phyloP scores from a whole-genome alignment of 2,329 filamentous ascomycete species.

The Ceratocystis eucalypticola region DNA sequence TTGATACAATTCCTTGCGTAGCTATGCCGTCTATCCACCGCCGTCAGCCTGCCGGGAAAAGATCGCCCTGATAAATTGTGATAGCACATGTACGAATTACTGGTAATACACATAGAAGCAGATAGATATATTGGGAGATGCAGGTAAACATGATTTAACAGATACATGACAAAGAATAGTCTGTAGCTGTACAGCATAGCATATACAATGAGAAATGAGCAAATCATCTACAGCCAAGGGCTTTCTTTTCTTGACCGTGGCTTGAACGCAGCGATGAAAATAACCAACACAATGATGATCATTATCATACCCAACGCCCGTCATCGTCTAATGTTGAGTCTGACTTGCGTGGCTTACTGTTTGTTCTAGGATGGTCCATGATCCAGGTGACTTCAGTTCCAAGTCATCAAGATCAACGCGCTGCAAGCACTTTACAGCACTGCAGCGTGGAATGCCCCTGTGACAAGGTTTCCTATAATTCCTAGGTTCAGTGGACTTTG shows the following conservation, averaged over 20 bases:
- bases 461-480: background rate
- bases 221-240: too few relatives aligned
- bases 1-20: too few relatives aligned
- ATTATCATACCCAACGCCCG: background rate
- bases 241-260: too few relatives aligned
- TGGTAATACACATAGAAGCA: background rate
- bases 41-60: background rate
- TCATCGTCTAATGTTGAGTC: background rate
- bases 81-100: background rate
- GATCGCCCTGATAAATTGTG: background rate
- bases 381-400: background rate
- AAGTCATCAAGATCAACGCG: background rate
- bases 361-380: background rate
- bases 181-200: background rate
- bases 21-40: too few relatives aligned
- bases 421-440: slow-evolving; percentile 4
- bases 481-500: background rate
- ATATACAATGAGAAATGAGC: background rate
- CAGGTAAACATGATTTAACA: background rate
- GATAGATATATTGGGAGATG: background rate
- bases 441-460: slow-evolving; percentile 2
- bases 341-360: background rate
- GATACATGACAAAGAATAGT: background rate
- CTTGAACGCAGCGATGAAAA: background rate
- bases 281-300: background rate